Percentiles rank a stretch among this genome's conserved stretches.
Evolutionary conservation across 1,284 basidiomycete genomes (phyloP).

Genomic region (Cutaneotrichosporon cutaneum): DNA sequence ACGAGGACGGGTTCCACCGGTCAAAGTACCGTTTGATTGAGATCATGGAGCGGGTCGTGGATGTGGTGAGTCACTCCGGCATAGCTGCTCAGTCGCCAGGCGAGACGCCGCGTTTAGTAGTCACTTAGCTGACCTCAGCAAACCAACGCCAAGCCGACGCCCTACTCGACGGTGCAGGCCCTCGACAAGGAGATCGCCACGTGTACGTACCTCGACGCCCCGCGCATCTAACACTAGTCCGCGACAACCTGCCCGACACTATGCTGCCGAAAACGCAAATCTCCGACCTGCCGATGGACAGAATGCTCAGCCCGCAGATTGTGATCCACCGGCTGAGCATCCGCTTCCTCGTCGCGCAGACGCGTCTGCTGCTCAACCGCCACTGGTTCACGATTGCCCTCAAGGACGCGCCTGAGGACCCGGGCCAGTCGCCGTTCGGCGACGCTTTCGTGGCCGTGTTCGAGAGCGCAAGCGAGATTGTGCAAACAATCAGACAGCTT

Average conservation of each 20-base stretch:
- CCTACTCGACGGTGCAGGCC: constrained; percentile 35
- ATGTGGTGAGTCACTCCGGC: constrained; percentile 33
- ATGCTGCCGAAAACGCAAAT: constrained; percentile 41
- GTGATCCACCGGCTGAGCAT: constrained; percentile 51
- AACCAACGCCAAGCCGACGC: constrained; percentile 42
- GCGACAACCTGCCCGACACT: constrained; percentile 38
- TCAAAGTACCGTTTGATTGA: constrained; percentile 44
- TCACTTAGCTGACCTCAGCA: constrained; percentile 30
- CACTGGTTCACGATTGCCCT: constrained; percentile 47
- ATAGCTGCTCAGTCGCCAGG: too few relatives aligned
- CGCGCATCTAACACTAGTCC: constrained; percentile 29
- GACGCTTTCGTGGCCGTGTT: constrained; percentile 45
- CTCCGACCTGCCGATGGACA: constrained; percentile 42
- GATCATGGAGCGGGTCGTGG: constrained; percentile 50
- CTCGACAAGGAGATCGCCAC: constrained; percentile 46
- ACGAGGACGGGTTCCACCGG: constrained; percentile 43
- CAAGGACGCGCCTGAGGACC: constrained; percentile 40
- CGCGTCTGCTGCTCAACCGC: constrained; percentile 48
- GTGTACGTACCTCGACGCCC: constrained; percentile 29
- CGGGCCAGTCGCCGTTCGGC: constrained; percentile 36
- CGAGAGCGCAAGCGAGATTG: constrained; percentile 49
- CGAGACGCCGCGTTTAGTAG: too few relatives aligned
- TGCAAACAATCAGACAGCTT: constrained; percentile 47
- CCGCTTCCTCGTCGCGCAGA: constrained; percentile 45
- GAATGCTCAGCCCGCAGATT: constrained; percentile 42